Evolutionary conservation across 192 early-diverging fungal genomes (phyloP), one percentile per base, ranked within the genome.

Genomic region (Mortierella hygrophila): DNA sequence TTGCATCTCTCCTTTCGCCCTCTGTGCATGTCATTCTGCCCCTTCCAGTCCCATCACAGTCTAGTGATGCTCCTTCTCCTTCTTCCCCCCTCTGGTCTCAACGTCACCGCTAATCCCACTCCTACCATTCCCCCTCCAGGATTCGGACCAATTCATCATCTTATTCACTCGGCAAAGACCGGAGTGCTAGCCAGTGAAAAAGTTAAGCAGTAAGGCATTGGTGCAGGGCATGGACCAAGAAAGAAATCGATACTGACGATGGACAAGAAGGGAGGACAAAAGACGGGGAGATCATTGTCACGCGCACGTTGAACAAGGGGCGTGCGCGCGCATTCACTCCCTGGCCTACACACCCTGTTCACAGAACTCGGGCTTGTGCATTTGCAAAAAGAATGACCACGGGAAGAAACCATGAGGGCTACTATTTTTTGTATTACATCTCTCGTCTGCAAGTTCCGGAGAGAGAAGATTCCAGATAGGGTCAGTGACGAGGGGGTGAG

Each of bases 251-350:
- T 52, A 4, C 16, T 2, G 20, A 52, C 49, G 20, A 52, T 4
- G 18, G 47, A 18, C 10, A 49, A 1, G 18, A 49, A 52, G 18
- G 16, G 5, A 32, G 10, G 32, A 32, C 55, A 65, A 10, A 65
- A 65, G 26, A 32, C 11, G 60, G 49, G 4, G 16, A 0, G 13
- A 23, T 65, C 29, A 65, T 32, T 65, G 60, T 65, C 60, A 65
- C 60, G 60, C 29, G 60, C 60, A 32, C 60, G 29, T 65, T 65
- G 60, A 65, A 32, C 60, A 65, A 65, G 26, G 60, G 60, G 60
- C 16, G 60, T 32, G 13, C 60, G 55, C 10, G 10, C 60, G 32
- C 60, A 15, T 29, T 32, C 57, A 60, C 57, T 60, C 7, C 9
- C n/a, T 16, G 11, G 3, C 29, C 32, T 0, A 29, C 26, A 29